phyloP scores from a whole-genome alignment of 495 filamentous ascomycete genomes.

The Lepidopterella palustris region DNA sequence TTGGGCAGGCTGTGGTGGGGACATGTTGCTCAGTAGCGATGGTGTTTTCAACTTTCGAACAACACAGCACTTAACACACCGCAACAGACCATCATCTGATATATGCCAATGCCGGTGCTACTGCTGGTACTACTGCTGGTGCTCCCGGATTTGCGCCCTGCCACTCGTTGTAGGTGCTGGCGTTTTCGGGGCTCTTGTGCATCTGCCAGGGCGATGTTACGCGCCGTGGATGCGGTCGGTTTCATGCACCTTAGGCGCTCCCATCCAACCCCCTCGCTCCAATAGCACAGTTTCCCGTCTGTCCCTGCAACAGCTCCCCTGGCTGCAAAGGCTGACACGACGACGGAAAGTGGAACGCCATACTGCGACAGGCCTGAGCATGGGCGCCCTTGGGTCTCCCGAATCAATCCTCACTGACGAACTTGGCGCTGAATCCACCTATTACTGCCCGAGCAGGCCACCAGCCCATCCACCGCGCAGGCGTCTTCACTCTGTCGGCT shows the following conservation, averaged over 20 bases:
- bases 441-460: neutral
- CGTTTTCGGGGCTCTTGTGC: neutral
- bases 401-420: conserved; percentile 1
- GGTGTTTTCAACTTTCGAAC: neutral
- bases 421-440: neutral
- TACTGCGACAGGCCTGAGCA: neutral
- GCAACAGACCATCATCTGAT: neutral
- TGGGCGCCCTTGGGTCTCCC: neutral
- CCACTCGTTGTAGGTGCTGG: neutral
- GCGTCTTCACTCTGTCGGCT: neutral
- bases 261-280: neutral
- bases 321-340: neutral
- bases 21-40: neutral
- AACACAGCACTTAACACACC: neutral
- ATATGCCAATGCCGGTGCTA: no score
- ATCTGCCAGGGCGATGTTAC: neutral
- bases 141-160: neutral
- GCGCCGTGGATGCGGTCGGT: neutral
- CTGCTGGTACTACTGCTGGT: neutral
- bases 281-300: neutral
- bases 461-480: neutral
- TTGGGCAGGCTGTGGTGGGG: neutral
- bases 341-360: conserved; percentile 1
- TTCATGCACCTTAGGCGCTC: neutral
- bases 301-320: neutral